phyloP scores from a whole-genome alignment of 768 basidiomycete species.

The Russula compacta region DNA sequence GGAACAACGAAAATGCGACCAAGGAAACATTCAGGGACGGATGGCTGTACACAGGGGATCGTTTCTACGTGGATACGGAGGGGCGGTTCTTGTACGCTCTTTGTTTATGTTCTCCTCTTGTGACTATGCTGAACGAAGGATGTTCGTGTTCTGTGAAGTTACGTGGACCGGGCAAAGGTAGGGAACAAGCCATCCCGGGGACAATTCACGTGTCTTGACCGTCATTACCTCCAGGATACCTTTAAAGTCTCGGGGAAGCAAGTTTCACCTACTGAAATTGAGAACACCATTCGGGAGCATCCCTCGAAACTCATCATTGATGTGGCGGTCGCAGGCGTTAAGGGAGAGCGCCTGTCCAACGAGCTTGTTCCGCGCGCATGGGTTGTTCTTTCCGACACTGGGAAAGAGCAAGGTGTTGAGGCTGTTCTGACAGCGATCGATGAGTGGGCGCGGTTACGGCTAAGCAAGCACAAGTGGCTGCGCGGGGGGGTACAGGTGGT shows the following conservation, averaged over 20 bases:
- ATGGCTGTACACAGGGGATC: constrained; percentile 72
- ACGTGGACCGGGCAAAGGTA: constrained; percentile 71
- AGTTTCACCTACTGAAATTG: constrained; percentile 75
- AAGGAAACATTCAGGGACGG: constrained; percentile 56
- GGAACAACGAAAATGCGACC: constrained; percentile 60
- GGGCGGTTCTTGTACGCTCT: constrained; percentile 54
- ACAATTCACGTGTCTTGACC: neutral
- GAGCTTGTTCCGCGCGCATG: constrained; percentile 74
- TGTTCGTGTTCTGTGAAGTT: constrained; percentile 32
- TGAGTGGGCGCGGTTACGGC: constrained; percentile 48
- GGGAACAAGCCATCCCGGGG: neutral
- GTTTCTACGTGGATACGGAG: constrained; percentile 49
- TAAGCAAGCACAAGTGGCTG: constrained; percentile 72
- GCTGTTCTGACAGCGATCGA: constrained; percentile 40
- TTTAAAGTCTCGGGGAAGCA: constrained; percentile 74
- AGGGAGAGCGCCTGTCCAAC: constrained; percentile 57
- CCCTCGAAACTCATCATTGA: constrained; percentile 47
- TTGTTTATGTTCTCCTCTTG: neutral
- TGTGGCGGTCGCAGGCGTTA: constrained; percentile 64
- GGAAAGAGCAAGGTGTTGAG: constrained; percentile 39
- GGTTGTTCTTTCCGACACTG: constrained; percentile 55
- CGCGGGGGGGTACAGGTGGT: constrained; percentile 64
- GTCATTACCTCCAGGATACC: constrained; percentile 44
- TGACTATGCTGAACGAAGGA: neutral
- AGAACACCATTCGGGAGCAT: constrained; percentile 52